Conservation (phyloP, 2,329 filamentous ascomycete species). For the Arthrobotrys pseudoclavata region DNA sequence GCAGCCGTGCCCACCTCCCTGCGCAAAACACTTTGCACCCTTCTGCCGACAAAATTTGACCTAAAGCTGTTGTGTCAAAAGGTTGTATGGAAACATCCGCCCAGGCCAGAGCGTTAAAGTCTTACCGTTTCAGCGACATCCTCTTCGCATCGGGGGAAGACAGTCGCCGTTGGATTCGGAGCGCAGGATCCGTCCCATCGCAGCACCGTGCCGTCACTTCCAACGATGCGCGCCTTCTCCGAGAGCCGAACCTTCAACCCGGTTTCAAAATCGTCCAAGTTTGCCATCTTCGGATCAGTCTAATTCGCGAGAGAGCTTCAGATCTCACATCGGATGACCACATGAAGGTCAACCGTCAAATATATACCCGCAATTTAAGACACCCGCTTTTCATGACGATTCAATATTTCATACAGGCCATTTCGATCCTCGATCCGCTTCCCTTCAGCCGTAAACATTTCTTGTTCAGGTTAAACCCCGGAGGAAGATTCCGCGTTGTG, state of each 20-base stretch:
- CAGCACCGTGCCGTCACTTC: slow-evolving; percentile 26
- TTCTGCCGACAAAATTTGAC: slow-evolving; percentile 47
- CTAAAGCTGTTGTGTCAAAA: slow-evolving; percentile 4
- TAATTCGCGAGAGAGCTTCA: too few species aligned
- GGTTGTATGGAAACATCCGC: not conserved
- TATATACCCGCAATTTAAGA: not conserved
- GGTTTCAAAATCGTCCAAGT: slow-evolving; percentile 20
- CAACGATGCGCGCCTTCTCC: slow-evolving; percentile 30
- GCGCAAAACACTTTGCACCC: slow-evolving; percentile 44
- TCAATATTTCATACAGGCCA: not conserved
- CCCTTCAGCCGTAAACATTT: slow-evolving; percentile 11
- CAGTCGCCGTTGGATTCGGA: slow-evolving; percentile 18
- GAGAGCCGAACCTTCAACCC: slow-evolving; percentile 31
- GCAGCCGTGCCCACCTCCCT: slow-evolving; percentile 50
- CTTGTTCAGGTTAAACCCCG: not conserved
- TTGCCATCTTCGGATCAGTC: slow-evolving; percentile 20
- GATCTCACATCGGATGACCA: not conserved
- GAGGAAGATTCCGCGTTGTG: not conserved
- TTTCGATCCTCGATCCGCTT: not conserved
- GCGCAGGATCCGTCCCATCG: slow-evolving; percentile 49
- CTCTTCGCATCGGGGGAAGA: slow-evolving; percentile 32
- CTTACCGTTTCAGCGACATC: slow-evolving; percentile 53
- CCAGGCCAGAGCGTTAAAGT: not conserved
- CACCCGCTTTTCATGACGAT: not conserved
- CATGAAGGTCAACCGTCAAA: not conserved